phyloP scores from a whole-genome alignment of 2,329 filamentous ascomycete species.

The Kalaharituber pfeilii region DNA sequence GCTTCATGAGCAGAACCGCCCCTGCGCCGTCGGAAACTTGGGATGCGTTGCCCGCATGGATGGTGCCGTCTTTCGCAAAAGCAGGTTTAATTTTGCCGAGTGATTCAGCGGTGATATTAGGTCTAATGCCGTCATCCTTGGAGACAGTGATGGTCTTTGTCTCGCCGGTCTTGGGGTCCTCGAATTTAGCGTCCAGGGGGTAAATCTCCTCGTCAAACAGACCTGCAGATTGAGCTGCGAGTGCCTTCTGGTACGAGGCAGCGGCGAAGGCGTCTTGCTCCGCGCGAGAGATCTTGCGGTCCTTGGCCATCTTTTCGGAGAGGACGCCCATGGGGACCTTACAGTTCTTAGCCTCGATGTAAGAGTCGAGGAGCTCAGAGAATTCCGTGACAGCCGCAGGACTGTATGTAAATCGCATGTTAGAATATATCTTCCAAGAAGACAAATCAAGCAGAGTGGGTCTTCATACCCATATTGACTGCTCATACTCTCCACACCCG shows the following conservation, averaged over 20 bases:
- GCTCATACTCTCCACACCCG: slow-evolving; percentile 93
- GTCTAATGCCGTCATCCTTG: slow-evolving; percentile 72
- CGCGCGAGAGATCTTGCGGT: slow-evolving; percentile 51
- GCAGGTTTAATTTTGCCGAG: slow-evolving; percentile 81
- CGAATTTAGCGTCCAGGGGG: slow-evolving; percentile 69
- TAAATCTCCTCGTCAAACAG: slow-evolving; percentile 84
- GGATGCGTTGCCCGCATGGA: slow-evolving; percentile 90
- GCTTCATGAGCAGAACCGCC: slow-evolving; percentile 89
- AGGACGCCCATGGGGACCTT: slow-evolving; percentile 93
- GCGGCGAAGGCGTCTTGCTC: slow-evolving; percentile 88
- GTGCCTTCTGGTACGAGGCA: slow-evolving; percentile 77
- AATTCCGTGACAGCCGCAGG: slow-evolving; percentile 81
- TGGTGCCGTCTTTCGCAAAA: slow-evolving; percentile 78
- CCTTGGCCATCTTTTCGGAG: slow-evolving; percentile 88
- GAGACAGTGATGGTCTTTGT: slow-evolving; percentile 65
- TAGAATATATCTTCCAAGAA: slow-evolving; percentile 1
- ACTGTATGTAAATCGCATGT: too few relatives aligned
- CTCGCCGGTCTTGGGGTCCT: slow-evolving; percentile 80
- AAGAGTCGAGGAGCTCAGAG: slow-evolving; percentile 66
- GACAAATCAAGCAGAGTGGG: neutral
- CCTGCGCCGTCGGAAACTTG: slow-evolving; percentile 94
- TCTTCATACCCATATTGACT: too few relatives aligned
- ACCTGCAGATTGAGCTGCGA: slow-evolving; percentile 68
- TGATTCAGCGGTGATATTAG: slow-evolving; percentile 70
- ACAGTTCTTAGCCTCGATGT: slow-evolving; percentile 78